These are phyloP conservation scores for Fomitopsis serialis DNA, from an alignment of 768 basidiomycete genomes.

Conservation along the genomic window DNA sequence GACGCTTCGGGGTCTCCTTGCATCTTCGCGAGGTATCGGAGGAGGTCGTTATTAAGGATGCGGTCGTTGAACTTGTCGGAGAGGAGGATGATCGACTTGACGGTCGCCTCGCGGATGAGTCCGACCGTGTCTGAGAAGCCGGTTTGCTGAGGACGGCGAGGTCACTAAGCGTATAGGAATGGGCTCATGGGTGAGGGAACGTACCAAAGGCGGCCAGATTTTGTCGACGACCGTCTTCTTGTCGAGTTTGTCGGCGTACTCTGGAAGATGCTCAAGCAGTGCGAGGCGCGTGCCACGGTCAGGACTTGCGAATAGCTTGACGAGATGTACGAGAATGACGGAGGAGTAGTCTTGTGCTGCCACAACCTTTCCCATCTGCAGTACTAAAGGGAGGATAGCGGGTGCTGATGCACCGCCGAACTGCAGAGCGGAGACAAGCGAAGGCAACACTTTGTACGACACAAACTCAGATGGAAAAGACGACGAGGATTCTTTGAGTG, in stretches of 20 bases:
- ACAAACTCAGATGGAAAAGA: slow-evolving; percentile 86
- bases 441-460: slow-evolving; percentile 82
- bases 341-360: slow-evolving; percentile 65
- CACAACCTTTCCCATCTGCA: slow-evolving; percentile 72
- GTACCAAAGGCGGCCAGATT: slow-evolving; percentile 88
- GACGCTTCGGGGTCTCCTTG: slow-evolving; percentile 92
- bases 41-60: slow-evolving; percentile 92
- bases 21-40: slow-evolving; percentile 87
- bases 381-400: slow-evolving; percentile 75
- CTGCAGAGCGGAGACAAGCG: slow-evolving; percentile 72
- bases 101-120: slow-evolving; percentile 89
- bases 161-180: background rate
- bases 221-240: slow-evolving; percentile 80
- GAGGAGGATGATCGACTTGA: slow-evolving; percentile 79
- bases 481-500: slow-evolving; percentile 70
- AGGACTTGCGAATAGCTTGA: slow-evolving; percentile 81
- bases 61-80: slow-evolving; percentile 88
- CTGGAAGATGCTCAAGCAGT: slow-evolving; percentile 76
- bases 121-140: slow-evolving; percentile 95
- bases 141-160: slow-evolving; percentile 58
- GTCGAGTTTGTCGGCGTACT: slow-evolving; percentile 85
- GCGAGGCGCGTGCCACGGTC: slow-evolving; percentile 96
- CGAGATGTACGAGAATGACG: slow-evolving; percentile 68
- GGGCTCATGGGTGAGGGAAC: slow-evolving; percentile 18
- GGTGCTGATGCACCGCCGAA: slow-evolving; percentile 70